Evolutionary conservation across 495 filamentous ascomycete genomes (phyloP), one percentile per base, ranked within the genome.

Genomic region (Pyrenopolyporus hunteri): DNA sequence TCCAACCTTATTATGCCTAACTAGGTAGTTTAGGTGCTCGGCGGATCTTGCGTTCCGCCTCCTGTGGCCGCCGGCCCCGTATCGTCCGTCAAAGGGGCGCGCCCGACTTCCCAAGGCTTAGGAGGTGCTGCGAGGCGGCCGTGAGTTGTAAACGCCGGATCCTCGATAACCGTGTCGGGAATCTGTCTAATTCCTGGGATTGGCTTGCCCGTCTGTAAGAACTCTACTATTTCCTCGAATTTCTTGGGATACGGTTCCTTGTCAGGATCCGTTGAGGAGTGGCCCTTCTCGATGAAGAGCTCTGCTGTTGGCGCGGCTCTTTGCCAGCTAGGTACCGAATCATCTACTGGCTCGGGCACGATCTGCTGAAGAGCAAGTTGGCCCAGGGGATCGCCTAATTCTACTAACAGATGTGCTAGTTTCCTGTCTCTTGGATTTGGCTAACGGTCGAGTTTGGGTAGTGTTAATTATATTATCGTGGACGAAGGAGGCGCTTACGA

Each of bases 151-250:
- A 72, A 63, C 2, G 59, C 69, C 36, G 74, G 70, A 1, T 86
- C 87, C 19, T 83, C 75, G 23, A 94, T 81, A 5, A 97, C 82
- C 0, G 86, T 94, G 59, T 91, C 82, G 10, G 95, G 92, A 60
- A 98, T 94, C 58, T 97, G 81, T 60, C 87, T 86, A 67, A 98
- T 95, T 1, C 94, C 94, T 0, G 92, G 90, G 45, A 98, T 89
- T 3, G 88, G 86, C 70, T 92, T 84, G 36, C 92, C 92, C 14
- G 82, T 88, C 3, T 88, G 89, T 61, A 98, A 91, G 25, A 97
- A 85, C 36, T 91, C 92, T 29, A 97, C 87, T 45, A 98, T 92
- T 55, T 93, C 87, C 22, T 89, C 86, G 68, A 98, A 98, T 2
- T 88, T 89, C 19, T 85, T 86, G 3, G 94, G 94, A 70, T 97